These are phyloP conservation scores for Alternaria solani DNA, from an alignment of 2,329 filamentous ascomycete genomes.

Conservation along the genomic window DNA sequence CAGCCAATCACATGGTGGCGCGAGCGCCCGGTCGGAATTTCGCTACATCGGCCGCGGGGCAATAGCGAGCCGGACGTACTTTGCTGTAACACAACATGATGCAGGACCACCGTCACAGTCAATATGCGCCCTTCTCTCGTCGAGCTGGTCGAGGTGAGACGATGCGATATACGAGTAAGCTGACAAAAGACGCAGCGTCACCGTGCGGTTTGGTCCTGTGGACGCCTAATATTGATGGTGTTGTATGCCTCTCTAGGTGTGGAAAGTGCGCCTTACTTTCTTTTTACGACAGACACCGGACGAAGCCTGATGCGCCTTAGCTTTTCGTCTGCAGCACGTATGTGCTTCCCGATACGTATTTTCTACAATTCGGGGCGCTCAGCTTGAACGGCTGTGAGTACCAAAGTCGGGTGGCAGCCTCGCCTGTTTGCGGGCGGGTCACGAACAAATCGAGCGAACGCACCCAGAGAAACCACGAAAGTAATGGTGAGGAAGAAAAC, in stretches of 20 bases:
- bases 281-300: background rate
- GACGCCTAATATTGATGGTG: background rate
- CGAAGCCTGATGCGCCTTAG: background rate
- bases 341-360: too few species aligned
- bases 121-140: background rate
- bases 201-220: constrained; percentile 8
- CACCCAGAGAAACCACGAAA: too few species aligned
- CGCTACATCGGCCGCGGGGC: background rate
- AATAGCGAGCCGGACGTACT: background rate
- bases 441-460: too few species aligned
- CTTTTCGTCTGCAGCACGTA: background rate
- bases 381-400: too few species aligned
- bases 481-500: too few species aligned
- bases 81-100: background rate
- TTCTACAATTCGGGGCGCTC: too few species aligned
- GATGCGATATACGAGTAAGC: background rate
- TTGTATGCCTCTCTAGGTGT: too few species aligned
- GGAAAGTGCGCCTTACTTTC: background rate
- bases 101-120: background rate
- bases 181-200: background rate
- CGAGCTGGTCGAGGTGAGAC: background rate
- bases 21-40: background rate
- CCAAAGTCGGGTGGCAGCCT: too few species aligned
- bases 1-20: background rate
- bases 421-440: too few species aligned